Base-by-base conservation (phyloP, 2,329 filamentous ascomycete genomes). In the Phyllosticta capitalensis region DNA sequence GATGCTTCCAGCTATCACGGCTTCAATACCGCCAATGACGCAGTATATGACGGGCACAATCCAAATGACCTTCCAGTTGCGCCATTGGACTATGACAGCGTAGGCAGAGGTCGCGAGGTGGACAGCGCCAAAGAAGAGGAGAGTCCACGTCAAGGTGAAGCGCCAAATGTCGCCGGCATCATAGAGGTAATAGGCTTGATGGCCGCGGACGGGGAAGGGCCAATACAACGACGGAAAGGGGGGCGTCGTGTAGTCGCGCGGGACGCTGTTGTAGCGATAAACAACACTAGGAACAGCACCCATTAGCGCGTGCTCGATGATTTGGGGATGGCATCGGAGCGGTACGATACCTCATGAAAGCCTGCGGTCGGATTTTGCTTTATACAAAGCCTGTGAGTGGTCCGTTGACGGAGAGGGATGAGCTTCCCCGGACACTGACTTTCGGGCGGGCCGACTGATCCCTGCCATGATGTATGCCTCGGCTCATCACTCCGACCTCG, bases 141-240 rank as follows among this genome's bases (percentile, higher is more conserved):
- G 74, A 0, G 90, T 95, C 91, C 91, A 96, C 69, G 86, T 82
- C 17, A 94, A 75, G 1, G 90, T 96, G 72, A 94, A 96, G 64
- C 87, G 86, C 86, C 90, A 92, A 59, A 95, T 89, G 69, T 95
- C 90, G 61, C 74, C 71, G 2, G 89, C 79, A 67, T 87, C 81
- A 76, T 89, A 92, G 65, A 96, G 84, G 67, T 86, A 86, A 63
- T 76, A 75, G 33, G 79, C 75, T 45, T 83, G 81, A 61, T 81
- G 80, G 52, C 81, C 75, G 61, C 72, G 71, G 12, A 85, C 78
- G 22, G 81, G 79, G 52, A 85, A 75, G 33, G 87, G 85, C 82
- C 89, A 87, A 76, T 90, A 90, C 62, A 96, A 84, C 45, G 88
- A 89, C 1, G 91, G 91, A 69, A 95, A 96, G 4, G 77, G 71